Conservation (phyloP, 1,284 basidiomycete species). For the Cryptococcus maquisensis region DNA sequence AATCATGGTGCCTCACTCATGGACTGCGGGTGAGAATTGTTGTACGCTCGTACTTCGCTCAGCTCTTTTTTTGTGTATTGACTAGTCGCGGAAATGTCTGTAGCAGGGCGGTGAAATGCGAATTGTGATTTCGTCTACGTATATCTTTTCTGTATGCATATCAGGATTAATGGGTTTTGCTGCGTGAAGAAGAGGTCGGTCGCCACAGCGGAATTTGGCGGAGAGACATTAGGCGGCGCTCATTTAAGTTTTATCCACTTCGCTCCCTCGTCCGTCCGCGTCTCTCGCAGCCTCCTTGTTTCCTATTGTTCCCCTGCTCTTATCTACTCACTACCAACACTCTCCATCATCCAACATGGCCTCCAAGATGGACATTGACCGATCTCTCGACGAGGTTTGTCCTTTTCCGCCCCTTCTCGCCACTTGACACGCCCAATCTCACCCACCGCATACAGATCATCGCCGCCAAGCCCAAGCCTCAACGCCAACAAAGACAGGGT, state of each 20-base stretch:
- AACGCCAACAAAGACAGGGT: conserved; percentile 51
- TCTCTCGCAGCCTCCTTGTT: no score
- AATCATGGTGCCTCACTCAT: no score
- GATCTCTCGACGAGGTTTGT: conserved; percentile 81
- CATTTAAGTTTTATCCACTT: no score
- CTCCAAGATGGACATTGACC: conserved; percentile 58
- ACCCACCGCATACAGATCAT: conserved; percentile 60
- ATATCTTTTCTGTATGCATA: not conserved
- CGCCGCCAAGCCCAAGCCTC: conserved; percentile 53
- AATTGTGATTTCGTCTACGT: not conserved
- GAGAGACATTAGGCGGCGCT: no score
- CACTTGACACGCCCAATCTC: conserved; percentile 4
- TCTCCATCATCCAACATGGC: conserved; percentile 24
- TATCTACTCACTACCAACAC: not conserved
- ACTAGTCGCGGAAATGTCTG: no score
- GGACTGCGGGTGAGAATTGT: not conserved
- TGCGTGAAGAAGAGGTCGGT: no score
- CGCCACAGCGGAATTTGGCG: no score
- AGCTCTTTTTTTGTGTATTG: not conserved
- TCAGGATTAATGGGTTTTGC: not conserved
- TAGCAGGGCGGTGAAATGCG: not conserved
- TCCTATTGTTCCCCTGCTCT: not conserved
- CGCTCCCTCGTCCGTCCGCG: not conserved
- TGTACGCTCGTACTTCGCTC: not conserved
- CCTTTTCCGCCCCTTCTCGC: conserved; percentile 9